These are phyloP conservation scores for Bathelium albidoporum DNA, from an alignment of 495 filamentous ascomycete species.

Conservation along the genomic window DNA sequence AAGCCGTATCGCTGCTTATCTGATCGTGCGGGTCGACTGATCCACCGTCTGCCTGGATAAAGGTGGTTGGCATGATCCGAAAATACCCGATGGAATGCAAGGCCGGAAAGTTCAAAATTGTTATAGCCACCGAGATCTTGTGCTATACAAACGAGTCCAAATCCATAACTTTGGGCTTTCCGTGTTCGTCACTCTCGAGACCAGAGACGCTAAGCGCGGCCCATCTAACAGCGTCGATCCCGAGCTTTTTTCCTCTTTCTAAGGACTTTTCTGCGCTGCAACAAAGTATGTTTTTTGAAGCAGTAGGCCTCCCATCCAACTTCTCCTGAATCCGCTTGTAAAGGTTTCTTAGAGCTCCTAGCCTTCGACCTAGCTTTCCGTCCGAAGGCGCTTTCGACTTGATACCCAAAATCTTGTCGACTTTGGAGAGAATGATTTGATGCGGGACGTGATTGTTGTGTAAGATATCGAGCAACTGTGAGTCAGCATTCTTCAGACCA, in stretches of 20 bases:
- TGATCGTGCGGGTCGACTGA: too few relatives aligned
- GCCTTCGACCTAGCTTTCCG: slow-evolving; percentile 5
- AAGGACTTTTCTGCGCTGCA: slow-evolving; percentile 23
- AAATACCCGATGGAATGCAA: neutral
- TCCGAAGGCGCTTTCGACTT: slow-evolving; percentile 9
- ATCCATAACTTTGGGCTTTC: neutral
- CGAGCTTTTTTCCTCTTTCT: slow-evolving; percentile 18
- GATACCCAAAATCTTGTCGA: slow-evolving; percentile 43
- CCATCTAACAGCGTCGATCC: slow-evolving; percentile 26
- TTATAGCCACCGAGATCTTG: neutral
- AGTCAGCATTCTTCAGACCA: slow-evolving; percentile 68
- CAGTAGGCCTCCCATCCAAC: slow-evolving; percentile 9
- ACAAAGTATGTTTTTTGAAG: slow-evolving; percentile 17
- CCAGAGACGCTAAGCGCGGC: slow-evolving; percentile 28
- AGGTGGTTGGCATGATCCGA: too few relatives aligned
- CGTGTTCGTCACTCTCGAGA: slow-evolving; percentile 20
- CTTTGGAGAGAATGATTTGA: slow-evolving; percentile 75
- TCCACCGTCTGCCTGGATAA: too few relatives aligned
- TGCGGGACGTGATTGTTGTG: slow-evolving; percentile 54
- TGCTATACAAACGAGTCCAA: neutral
- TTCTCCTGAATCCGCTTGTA: slow-evolving; percentile 11
- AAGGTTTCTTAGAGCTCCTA: slow-evolving; percentile 13
- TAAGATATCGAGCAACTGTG: slow-evolving; percentile 54
- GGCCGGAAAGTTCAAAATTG: neutral
- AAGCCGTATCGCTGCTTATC: too few relatives aligned